Conservation (phyloP, 805 yeast genomes). For the Vanderwaltozyma tropicalis region DNA sequence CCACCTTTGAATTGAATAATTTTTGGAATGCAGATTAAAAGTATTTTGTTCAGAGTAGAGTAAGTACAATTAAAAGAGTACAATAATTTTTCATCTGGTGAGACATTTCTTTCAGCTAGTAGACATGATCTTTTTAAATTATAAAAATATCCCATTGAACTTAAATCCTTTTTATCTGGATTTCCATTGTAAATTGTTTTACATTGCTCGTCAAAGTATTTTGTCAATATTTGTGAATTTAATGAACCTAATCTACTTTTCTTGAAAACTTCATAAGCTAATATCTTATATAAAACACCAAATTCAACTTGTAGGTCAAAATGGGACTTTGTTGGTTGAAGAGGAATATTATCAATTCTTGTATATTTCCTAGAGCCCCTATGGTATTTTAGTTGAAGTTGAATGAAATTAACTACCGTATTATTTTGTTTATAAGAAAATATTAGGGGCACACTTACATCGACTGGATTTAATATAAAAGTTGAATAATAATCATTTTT, state of each 20-base stretch:
- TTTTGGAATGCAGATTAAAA: background rate
- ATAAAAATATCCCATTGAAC: slow-evolving; percentile 4
- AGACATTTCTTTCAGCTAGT: slow-evolving; percentile 8
- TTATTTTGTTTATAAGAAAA: too few species aligned
- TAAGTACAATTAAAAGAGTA: background rate
- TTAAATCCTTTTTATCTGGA: too few species aligned
- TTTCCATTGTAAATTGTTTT: too few species aligned
- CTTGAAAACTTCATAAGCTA: background rate
- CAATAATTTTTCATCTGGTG: slow-evolving; percentile 14
- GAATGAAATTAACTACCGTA: too few species aligned
- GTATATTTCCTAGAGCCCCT: too few species aligned
- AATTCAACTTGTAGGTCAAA: too few species aligned
- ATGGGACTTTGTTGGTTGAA: too few species aligned
- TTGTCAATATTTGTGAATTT: too few species aligned
- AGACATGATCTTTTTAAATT: slow-evolving; percentile 10
- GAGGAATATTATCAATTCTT: too few species aligned
- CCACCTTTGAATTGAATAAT: background rate
- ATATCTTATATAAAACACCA: background rate
- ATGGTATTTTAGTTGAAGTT: too few species aligned
- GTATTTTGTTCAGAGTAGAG: background rate
- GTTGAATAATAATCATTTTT: too few species aligned
- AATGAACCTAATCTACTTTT: background rate
- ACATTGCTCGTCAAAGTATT: background rate
- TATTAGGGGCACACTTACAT: too few species aligned
- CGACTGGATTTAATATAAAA: background rate